Evolutionary conservation across 441 rosid genomes (phyloP), one percentile per base, ranked within the genome.

Genomic region (Adansonia gregorii): DNA sequence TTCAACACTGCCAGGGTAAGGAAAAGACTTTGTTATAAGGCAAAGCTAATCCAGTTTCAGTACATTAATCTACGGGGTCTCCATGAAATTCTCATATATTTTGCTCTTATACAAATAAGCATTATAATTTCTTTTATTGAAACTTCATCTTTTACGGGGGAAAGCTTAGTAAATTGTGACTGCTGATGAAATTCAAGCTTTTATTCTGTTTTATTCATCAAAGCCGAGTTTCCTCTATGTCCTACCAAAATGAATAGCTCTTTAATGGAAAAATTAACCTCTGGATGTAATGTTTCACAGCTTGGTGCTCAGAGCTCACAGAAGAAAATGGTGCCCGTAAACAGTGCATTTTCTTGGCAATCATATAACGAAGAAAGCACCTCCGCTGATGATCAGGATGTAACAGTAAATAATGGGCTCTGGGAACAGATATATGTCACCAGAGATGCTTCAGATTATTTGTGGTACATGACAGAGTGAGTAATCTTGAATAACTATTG

Each of bases 391-490:
- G 91, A 80, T 65, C 81, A 68, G 55, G 85, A 74, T 12, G 83
- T 88, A 4, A 79, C 86, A 78, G 80, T 87, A 24, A 70, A 66
- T 61, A 78, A 87, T 19, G 91, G 93, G 68, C 86, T 91, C 48
- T 83, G 78, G 83, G 94, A 91, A 80, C 94, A 91, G 74, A 31
- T 86, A 52, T 81, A 80, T 76, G 64, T 89, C 75, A 89, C 94
- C 55, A 70, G 88, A 76, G 94, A 91, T 83, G 46, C 83, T 43
- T 48, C 94, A 24, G 94, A 91, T 77, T 91, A 91, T 55, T 77
- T 91, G 72, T 91, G 94, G 93, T 91, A 91, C 81, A 84, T 87
- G 74, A 91, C 93, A 78, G 91, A 88, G 94, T 89, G 65, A 78
- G 83, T 78, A 59, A 46, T 61, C 31, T 39, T 52, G 19, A 63